Evolutionary conservation across 805 yeast species (phyloP).

Genomic region (Myxozyma neglecta): DNA sequence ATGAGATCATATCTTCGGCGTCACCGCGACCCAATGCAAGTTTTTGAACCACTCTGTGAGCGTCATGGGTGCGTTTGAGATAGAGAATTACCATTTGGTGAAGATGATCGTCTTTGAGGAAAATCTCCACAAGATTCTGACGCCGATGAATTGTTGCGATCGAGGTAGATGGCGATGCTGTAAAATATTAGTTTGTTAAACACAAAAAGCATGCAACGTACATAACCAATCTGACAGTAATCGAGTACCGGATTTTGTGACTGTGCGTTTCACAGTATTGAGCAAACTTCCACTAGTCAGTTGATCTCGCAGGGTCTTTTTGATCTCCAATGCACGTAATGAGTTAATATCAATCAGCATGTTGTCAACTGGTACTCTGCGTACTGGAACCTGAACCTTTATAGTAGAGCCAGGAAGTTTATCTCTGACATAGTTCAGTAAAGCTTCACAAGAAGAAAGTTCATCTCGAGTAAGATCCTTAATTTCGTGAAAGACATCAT

Average conservation of each 20-base stretch:
- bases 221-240: slow-evolving; percentile 73
- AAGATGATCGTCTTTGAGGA: slow-evolving; percentile 45
- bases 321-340: slow-evolving; percentile 52
- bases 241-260: slow-evolving; percentile 79
- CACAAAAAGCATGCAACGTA: not conserved
- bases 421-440: slow-evolving; percentile 67
- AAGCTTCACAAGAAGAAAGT: slow-evolving; percentile 58
- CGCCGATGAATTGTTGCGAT: slow-evolving; percentile 56
- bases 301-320: slow-evolving; percentile 33
- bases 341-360: slow-evolving; percentile 83
- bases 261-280: slow-evolving; percentile 68
- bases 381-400: slow-evolving; percentile 65
- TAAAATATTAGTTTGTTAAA: too few relatives aligned
- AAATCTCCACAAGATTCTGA: slow-evolving; percentile 51
- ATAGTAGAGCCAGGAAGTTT: slow-evolving; percentile 69
- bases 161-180: slow-evolving; percentile 69
- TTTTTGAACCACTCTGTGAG: slow-evolving; percentile 41
- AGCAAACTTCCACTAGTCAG: slow-evolving; percentile 45
- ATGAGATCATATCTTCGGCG: slow-evolving; percentile 47
- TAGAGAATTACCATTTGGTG: slow-evolving; percentile 61
- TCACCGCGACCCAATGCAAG: slow-evolving; percentile 46
- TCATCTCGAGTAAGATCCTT: slow-evolving; percentile 49
- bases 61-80: slow-evolving; percentile 56
- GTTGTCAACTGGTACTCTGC: slow-evolving; percentile 51
- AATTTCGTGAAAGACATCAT: slow-evolving; percentile 35